phyloP scores from a whole-genome alignment of 2,329 filamentous ascomycete genomes.

The Cordyceps farinosa region DNA sequence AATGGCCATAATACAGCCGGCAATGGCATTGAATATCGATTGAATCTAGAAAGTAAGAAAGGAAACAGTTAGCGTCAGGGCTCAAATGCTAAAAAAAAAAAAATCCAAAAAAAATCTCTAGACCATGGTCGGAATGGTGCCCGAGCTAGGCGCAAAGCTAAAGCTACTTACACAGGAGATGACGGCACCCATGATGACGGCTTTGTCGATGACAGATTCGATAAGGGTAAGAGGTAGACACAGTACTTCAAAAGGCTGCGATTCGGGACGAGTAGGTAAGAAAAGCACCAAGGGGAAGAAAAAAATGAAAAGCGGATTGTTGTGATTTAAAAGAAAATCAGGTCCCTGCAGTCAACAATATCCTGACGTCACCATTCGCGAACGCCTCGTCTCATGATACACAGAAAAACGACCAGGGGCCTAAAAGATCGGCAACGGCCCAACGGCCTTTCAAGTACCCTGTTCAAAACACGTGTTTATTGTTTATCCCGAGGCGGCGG shows the following conservation, averaged over 20 bases:
- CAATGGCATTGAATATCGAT: slow-evolving; percentile 60
- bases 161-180: slow-evolving; percentile 70
- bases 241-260: not conserved
- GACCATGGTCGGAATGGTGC: not conserved
- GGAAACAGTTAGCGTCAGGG: not conserved
- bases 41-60: slow-evolving; percentile 44
- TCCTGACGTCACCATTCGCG: slow-evolving; percentile 18
- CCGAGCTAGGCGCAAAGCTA: not conserved
- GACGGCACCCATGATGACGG: slow-evolving; percentile 68
- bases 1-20: slow-evolving; percentile 63
- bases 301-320: not conserved
- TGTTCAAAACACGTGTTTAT: slow-evolving; percentile 2
- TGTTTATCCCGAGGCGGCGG: not conserved
- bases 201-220: not conserved
- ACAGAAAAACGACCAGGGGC: slow-evolving; percentile 5
- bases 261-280: not conserved
- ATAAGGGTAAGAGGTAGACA: not conserved
- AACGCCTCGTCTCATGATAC: not conserved
- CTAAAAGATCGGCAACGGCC: not conserved
- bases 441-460: not conserved
- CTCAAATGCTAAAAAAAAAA: not conserved
- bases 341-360: not conserved
- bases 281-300: not conserved
- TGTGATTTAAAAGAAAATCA: not conserved
- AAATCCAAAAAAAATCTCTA: not conserved